Evolutionary conservation across 495 filamentous ascomycete species (phyloP).

Genomic region (Neurospora sp.): DNA sequence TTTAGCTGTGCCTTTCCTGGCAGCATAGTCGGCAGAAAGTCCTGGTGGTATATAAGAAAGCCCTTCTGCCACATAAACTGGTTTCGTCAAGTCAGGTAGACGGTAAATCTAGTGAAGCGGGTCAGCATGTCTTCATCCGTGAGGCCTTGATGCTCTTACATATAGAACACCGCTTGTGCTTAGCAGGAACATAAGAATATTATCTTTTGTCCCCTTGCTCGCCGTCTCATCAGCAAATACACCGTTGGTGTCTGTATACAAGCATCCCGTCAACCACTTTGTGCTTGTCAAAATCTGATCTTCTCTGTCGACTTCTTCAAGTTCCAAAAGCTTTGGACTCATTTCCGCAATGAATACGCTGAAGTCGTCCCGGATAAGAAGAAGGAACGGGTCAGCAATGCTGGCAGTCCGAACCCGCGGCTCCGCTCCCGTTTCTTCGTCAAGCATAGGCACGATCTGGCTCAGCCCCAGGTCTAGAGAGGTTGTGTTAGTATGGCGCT

Average conservation of each 20-base stretch:
- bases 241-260: constrained; percentile 59
- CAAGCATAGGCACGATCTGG: constrained; percentile 82
- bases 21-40: constrained; percentile 57
- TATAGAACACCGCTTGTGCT: constrained; percentile 59
- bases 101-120: constrained; percentile 44
- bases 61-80: constrained; percentile 55
- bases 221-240: constrained; percentile 38
- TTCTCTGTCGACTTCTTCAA: constrained; percentile 66
- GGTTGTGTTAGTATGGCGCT: constrained; percentile 15
- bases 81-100: constrained; percentile 49
- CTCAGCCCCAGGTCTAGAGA: constrained; percentile 66
- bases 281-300: constrained; percentile 41
- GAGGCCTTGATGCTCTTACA: constrained; percentile 37
- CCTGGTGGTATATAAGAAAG: constrained; percentile 70
- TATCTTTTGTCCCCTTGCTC: constrained; percentile 36
- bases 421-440: constrained; percentile 73
- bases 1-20: constrained; percentile 56
- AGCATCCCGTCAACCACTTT: constrained; percentile 70
- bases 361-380: constrained; percentile 72
- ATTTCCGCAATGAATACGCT: constrained; percentile 66
- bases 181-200: constrained; percentile 63
- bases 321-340: constrained; percentile 33
- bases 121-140: constrained; percentile 2
- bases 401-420: constrained; percentile 69
- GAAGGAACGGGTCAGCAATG: constrained; percentile 79